phyloP scores from a whole-genome alignment of 1,284 basidiomycete species.

The Cryptococcus sp. region DNA sequence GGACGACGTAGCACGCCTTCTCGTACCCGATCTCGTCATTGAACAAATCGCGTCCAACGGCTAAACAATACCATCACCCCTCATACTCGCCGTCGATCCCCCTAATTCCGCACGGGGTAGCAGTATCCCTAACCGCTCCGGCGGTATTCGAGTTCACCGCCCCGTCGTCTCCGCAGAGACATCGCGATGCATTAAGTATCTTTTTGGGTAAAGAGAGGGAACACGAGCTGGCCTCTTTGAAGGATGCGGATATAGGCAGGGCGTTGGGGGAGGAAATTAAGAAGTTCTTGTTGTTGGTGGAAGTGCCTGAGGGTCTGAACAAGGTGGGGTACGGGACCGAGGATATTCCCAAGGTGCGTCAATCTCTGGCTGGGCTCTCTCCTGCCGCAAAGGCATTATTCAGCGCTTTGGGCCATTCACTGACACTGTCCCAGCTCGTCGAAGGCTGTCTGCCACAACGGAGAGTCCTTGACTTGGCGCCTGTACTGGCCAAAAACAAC shows the following conservation, averaged over 20 bases:
- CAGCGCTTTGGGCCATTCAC: not conserved
- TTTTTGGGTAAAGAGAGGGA: conserved; percentile 72
- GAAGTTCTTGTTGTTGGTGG: conserved; percentile 81
- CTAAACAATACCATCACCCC: conserved; percentile 69
- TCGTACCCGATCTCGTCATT: conserved; percentile 73
- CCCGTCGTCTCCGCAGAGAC: conserved; percentile 84
- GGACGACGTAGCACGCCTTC: conserved; percentile 35
- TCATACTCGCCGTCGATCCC: conserved; percentile 79
- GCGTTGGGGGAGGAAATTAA: conserved; percentile 88
- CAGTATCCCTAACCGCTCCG: conserved; percentile 86
- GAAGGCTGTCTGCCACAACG: conserved; percentile 51
- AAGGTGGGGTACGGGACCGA: conserved; percentile 72
- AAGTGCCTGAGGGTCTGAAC: conserved; percentile 81
- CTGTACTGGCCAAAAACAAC: conserved; percentile 60
- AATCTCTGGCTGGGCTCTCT: not conserved
- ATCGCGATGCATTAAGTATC: conserved; percentile 83
- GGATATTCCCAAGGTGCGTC: conserved; percentile 41
- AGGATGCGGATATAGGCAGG: conserved; percentile 78
- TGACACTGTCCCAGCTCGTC: conserved; percentile 32
- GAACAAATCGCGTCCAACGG: conserved; percentile 90
- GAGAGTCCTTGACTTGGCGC: conserved; percentile 51
- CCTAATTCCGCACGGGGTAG: conserved; percentile 90
- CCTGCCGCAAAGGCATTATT: not conserved
- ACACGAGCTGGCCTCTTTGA: conserved; percentile 69
- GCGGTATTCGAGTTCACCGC: conserved; percentile 90